Base-by-base conservation (phyloP, 2,329 filamentous ascomycete genomes). In the Macrophomina tecta region DNA sequence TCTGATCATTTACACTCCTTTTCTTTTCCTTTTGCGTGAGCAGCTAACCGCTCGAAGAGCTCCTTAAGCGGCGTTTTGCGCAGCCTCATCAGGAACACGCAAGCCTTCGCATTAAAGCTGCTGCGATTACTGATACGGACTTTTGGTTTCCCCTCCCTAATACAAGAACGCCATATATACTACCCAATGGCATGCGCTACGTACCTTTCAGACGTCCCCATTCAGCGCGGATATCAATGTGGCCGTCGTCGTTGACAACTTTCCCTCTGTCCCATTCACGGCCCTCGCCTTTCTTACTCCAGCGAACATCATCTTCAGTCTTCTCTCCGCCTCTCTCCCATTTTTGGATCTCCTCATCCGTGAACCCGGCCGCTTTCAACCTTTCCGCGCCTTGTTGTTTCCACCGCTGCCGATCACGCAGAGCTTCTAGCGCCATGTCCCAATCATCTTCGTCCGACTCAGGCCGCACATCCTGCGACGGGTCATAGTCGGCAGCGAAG, bases 331-430 rank as follows among this genome's bases (percentile, higher is more conserved):
- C 85, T 61, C 83, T 88, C 75, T 90, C 89, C 88, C 90, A 93
- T 69, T 88, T 89, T 72, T 85, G 83, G 67, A 97, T 87, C 72
- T 93, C 87, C 4, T 88, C 86, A 16, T 93, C 91, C 1, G 87
- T 88, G 74, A 97, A 96, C 0, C 93, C 94, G 0, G 92, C 93
- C 28, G 87, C 87, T 40, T 88, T 88, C 68, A 97, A 80, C 67
- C 93, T 83, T 63, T 93, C 89, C 6, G 91, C 91, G 36, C 93
- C 92, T 71, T 89, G 87, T 69, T 89, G 85, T 73, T 88, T 89
- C 87, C 91, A 93, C 70, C 89, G 89, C 70, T 92, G 87, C n/a
- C 92, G 88, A 75, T 97, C 93, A 46, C 90, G 86, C 66, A 92
- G 84, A 4, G 90, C 89, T 78, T 97, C 93, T 0, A 95, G 82